Evolutionary conservation across 2,329 filamentous ascomycete species (phyloP).

Genomic region (Fusarium verticillioides): DNA sequence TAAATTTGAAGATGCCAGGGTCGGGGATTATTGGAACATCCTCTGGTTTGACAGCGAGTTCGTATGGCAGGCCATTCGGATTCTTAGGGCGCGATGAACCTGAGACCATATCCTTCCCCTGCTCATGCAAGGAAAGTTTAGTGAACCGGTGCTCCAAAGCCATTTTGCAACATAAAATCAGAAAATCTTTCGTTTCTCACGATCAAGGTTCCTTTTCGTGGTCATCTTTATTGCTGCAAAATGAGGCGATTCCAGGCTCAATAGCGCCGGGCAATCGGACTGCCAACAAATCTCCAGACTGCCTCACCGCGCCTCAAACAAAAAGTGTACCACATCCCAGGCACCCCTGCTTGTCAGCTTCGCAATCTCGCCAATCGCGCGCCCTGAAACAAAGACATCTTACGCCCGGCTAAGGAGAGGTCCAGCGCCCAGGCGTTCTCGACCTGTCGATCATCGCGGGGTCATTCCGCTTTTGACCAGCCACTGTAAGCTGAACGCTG

Average conservation of each 20-base stretch:
- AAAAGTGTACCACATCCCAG: not conserved
- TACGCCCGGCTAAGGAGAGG: conserved; percentile 10
- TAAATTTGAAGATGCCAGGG: conserved; percentile 1
- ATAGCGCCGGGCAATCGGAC: not conserved
- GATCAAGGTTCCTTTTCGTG: not conserved
- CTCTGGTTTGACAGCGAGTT: not conserved
- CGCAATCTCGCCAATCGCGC: conserved; percentile 4
- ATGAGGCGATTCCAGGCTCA: too few relatives aligned
- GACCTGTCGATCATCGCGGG: conserved; percentile 8
- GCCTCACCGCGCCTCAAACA: not conserved
- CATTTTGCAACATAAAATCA: not conserved
- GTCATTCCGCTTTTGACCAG: not conserved
- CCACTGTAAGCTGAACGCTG: not conserved
- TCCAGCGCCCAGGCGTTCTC: conserved; percentile 1
- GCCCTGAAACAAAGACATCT: not conserved
- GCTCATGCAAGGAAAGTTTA: conserved; percentile 13
- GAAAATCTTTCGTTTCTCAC: not conserved
- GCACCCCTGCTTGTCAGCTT: conserved; percentile 1
- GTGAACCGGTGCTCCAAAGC: conserved; percentile 6
- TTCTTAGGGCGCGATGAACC: not conserved
- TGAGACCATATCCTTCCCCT: conserved; percentile 12
- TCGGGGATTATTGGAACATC: conserved; percentile 8
- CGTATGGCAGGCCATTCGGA: conserved; percentile 1
- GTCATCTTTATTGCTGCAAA: not conserved
- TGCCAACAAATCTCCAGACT: not conserved